phyloP scores from a whole-genome alignment of 345 rosid genomes.

The Stellera chamaejasme region DNA sequence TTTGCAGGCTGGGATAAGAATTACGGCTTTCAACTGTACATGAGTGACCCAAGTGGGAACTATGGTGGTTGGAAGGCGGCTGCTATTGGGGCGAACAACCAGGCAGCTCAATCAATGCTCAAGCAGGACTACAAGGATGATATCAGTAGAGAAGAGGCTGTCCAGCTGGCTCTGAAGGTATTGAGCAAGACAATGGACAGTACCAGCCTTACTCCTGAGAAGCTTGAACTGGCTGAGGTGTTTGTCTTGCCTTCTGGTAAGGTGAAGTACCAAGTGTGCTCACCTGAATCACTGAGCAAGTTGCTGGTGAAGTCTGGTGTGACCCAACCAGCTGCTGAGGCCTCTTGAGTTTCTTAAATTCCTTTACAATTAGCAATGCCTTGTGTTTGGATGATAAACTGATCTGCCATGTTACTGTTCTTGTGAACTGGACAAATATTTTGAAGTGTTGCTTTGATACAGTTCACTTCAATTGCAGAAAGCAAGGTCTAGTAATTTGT shows the following conservation, averaged over 20 bases:
- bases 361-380: too few relatives aligned
- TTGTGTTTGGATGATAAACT: too few relatives aligned
- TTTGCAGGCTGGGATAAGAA: conserved; percentile 98
- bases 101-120: conserved; percentile 91
- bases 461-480: too few relatives aligned
- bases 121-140: conserved; percentile 96
- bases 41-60: conserved; percentile 96
- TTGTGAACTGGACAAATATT: too few relatives aligned
- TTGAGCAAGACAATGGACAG: conserved; percentile 97
- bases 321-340: conserved; percentile 67
- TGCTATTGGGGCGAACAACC: conserved; percentile 91
- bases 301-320: conserved; percentile 70
- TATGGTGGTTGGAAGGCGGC: conserved; percentile 98
- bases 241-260: conserved; percentile 60
- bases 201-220: conserved; percentile 83
- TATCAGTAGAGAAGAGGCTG: conserved; percentile 76
- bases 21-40: conserved; percentile 82
- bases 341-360: conserved; percentile 22
- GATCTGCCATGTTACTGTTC: too few relatives aligned
- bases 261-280: conserved; percentile 85
- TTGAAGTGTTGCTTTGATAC: too few relatives aligned
- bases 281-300: conserved; percentile 61
- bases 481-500: too few relatives aligned
- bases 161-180: conserved; percentile 80
- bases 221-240: conserved; percentile 89